phyloP scores from a whole-genome alignment of 345 rosid species.

The Camelina laxa region DNA sequence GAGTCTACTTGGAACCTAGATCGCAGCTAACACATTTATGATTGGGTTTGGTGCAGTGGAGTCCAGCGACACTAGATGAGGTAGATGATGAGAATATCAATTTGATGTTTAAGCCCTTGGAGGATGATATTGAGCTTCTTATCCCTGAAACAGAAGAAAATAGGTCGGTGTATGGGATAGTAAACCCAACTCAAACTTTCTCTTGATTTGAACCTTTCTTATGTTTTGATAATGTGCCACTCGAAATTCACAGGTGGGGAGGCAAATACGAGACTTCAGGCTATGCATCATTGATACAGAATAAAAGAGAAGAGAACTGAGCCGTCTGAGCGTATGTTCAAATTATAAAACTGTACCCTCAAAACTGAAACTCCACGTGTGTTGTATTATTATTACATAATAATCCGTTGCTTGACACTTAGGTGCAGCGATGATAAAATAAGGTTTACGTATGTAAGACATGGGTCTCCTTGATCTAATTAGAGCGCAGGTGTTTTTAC shows the following conservation, averaged over 20 bases:
- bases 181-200: not conserved
- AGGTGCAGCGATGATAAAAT: slow-evolving; percentile 3
- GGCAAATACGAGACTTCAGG: slow-evolving; percentile 72
- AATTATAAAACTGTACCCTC: not conserved
- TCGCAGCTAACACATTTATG: not conserved
- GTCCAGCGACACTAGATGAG: slow-evolving; percentile 60
- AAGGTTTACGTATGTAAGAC: slow-evolving; percentile 17
- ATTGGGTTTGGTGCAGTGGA: slow-evolving; percentile 64
- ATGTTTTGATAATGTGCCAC: slow-evolving; percentile 4
- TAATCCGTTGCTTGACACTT: slow-evolving; percentile 8
- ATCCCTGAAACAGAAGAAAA: slow-evolving; percentile 68
- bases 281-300: slow-evolving; percentile 46
- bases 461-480: not conserved
- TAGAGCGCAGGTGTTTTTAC: not conserved
- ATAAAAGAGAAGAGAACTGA: slow-evolving; percentile 22
- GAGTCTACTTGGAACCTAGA: slow-evolving; percentile 14
- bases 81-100: slow-evolving; percentile 65
- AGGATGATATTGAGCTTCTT: slow-evolving; percentile 67
- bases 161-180: slow-evolving; percentile 51
- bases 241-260: slow-evolving; percentile 64
- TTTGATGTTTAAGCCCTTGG: slow-evolving; percentile 63
- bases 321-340: slow-evolving; percentile 11
- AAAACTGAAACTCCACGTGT: slow-evolving; percentile 13
- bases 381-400: slow-evolving; percentile 12
- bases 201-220: not conserved